These are phyloP conservation scores for Trametes cingulata DNA, from an alignment of 768 basidiomycete genomes.

Conservation along the genomic window DNA sequence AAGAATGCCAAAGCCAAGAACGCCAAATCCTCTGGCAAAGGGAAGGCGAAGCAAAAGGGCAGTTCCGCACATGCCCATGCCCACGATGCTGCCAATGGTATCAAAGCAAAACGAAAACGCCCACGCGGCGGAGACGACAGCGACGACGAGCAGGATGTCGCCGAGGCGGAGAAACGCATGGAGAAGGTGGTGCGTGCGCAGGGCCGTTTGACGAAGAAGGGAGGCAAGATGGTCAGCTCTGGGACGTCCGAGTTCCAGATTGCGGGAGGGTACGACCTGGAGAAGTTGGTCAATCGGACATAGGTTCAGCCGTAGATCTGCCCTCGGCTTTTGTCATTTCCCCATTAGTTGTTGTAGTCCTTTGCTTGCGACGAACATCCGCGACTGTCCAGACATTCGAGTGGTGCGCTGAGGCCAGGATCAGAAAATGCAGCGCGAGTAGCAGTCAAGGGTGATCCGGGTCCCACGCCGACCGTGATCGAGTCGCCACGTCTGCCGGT, in stretches of 20 bases:
- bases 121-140: constrained; percentile 13
- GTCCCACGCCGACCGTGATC: constrained; percentile 13
- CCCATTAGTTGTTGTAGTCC: too few species aligned
- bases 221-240: constrained; percentile 70
- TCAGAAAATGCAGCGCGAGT: background rate
- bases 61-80: background rate
- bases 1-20: constrained; percentile 23
- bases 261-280: constrained; percentile 60
- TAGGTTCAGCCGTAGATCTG: too few species aligned
- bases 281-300: constrained; percentile 49
- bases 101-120: constrained; percentile 8
- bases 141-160: constrained; percentile 33
- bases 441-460: constrained; percentile 11
- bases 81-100: background rate
- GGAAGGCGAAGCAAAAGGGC: constrained; percentile 16
- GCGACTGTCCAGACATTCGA: too few species aligned
- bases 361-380: too few species aligned
- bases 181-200: constrained; percentile 79
- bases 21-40: constrained; percentile 16
- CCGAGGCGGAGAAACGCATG: constrained; percentile 81
- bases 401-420: too few species aligned
- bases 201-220: constrained; percentile 78
- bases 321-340: too few species aligned
- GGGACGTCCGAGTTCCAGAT: constrained; percentile 79
- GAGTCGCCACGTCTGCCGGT: constrained; percentile 19